Conservation (phyloP, 2,329 filamentous ascomycete genomes). For the Colletotrichum sp. region DNA sequence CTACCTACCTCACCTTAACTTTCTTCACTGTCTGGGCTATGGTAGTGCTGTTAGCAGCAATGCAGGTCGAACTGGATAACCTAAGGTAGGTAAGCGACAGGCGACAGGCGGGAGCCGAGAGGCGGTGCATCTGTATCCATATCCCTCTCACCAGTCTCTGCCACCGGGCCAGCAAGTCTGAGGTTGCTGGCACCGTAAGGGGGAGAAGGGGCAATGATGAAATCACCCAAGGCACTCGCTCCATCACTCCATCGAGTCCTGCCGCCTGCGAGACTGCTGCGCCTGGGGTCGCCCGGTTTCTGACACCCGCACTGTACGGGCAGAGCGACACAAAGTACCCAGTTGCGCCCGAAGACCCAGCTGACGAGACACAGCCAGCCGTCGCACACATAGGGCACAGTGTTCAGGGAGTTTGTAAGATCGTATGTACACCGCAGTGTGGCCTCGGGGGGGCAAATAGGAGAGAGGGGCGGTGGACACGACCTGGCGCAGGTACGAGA, state of each 20-base stretch:
- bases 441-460: not conserved
- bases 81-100: not conserved
- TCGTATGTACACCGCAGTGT: not conserved
- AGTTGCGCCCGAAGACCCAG: not conserved
- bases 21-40: not conserved
- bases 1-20: not conserved
- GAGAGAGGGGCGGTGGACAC: not conserved
- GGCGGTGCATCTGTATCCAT: not conserved
- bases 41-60: not conserved
- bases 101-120: not conserved
- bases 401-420: not conserved
- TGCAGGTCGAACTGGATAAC: not conserved
- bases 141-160: not conserved
- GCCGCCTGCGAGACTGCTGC: not conserved
- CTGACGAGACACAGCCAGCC: not conserved
- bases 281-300: conserved; percentile 2
- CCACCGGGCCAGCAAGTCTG: not conserved
- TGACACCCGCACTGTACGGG: conserved; percentile 15
- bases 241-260: not conserved
- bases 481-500: conserved; percentile 8
- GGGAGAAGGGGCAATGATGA: conserved; percentile 2
- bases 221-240: conserved; percentile 19
- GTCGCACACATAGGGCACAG: not conserved
- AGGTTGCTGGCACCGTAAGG: not conserved
- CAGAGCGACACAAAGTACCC: conserved; percentile 11